Conservation (phyloP, 192 early-diverging fungal genomes). For the Coemansia sp. region DNA sequence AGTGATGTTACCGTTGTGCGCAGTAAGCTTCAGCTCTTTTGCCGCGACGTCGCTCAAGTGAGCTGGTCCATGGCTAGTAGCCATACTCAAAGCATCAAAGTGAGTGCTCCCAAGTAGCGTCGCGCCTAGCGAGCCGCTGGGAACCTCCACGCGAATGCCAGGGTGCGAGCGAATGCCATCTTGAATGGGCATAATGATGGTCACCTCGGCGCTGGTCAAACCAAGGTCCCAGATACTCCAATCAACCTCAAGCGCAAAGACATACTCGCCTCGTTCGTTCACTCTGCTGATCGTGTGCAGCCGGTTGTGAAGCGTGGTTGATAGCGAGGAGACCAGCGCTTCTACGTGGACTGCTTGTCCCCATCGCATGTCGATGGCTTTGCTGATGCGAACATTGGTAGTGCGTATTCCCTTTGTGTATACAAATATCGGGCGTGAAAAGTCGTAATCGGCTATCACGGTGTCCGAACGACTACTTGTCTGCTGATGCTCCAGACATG, state of each 20-base stretch:
- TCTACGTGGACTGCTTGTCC: conserved; percentile 23
- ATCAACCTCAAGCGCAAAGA: conserved; percentile 28
- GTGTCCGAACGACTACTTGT: conserved; percentile 24
- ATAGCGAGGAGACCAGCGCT: conserved; percentile 27
- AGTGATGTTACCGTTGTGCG: conserved; percentile 52
- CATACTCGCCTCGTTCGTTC: conserved; percentile 19
- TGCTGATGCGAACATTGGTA: conserved; percentile 33
- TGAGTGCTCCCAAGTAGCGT: conserved; percentile 43
- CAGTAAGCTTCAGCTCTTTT: conserved; percentile 21
- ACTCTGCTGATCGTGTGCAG: conserved; percentile 21
- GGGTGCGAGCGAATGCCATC: conserved; percentile 19
- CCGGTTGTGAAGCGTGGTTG: conserved; percentile 35
- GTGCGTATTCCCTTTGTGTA: conserved; percentile 34
- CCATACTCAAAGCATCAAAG: conserved; percentile 26
- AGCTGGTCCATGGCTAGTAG: conserved; percentile 39
- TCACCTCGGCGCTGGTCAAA: conserved; percentile 41
- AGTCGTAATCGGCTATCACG: conserved; percentile 28
- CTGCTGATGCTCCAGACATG: conserved; percentile 14
- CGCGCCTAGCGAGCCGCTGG: conserved; percentile 40
- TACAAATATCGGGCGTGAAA: conserved; percentile 20
- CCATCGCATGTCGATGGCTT: conserved; percentile 17
- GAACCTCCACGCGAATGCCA: conserved; percentile 38
- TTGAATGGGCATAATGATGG: conserved; percentile 18
- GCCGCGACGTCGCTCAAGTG: conserved; percentile 46
- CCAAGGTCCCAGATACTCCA: conserved; percentile 52